Conservation (phyloP, 2,329 filamentous ascomycete genomes). For the Paracamarosporium sp. region DNA sequence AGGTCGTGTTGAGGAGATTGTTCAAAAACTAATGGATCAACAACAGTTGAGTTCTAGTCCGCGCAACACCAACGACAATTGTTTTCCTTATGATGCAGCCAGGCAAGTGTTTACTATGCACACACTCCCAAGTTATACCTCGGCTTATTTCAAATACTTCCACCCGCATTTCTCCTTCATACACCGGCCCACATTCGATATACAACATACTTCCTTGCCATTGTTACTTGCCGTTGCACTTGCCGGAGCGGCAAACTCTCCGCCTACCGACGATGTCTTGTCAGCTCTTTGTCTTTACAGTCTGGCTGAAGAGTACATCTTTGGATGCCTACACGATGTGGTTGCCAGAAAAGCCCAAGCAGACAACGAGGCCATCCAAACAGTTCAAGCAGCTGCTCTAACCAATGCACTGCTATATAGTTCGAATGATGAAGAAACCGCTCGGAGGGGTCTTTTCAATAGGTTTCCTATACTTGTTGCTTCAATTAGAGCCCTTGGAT, state of each 20-base stretch:
- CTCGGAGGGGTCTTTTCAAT: conserved; percentile 9
- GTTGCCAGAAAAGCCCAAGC: not conserved
- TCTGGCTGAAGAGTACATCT: conserved; percentile 20
- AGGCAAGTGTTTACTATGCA: conserved; percentile 14
- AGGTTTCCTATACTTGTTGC: conserved; percentile 14
- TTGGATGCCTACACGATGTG: conserved; percentile 5
- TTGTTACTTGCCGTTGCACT: conserved; percentile 51
- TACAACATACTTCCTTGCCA: conserved; percentile 43
- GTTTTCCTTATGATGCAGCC: conserved; percentile 4
- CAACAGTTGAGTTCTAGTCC: not conserved
- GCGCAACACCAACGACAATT: not conserved
- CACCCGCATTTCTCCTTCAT: conserved; percentile 54
- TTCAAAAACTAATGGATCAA: not conserved
- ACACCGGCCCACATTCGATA: conserved; percentile 51
- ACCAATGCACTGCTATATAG: conserved; percentile 13
- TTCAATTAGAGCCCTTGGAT: conserved; percentile 9
- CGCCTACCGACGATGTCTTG: conserved; percentile 17
- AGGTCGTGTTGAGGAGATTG: not conserved
- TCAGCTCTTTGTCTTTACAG: conserved; percentile 16
- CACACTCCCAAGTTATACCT: conserved; percentile 34
- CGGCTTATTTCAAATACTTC: conserved; percentile 54
- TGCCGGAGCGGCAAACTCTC: conserved; percentile 38
- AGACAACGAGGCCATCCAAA: not conserved
- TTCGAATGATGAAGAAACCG: conserved; percentile 12
- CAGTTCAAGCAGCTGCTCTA: conserved; percentile 18